These are phyloP conservation scores for Pseudogymnoascus sp. DNA, from an alignment of 2,329 filamentous ascomycete genomes.

Conservation along the genomic window DNA sequence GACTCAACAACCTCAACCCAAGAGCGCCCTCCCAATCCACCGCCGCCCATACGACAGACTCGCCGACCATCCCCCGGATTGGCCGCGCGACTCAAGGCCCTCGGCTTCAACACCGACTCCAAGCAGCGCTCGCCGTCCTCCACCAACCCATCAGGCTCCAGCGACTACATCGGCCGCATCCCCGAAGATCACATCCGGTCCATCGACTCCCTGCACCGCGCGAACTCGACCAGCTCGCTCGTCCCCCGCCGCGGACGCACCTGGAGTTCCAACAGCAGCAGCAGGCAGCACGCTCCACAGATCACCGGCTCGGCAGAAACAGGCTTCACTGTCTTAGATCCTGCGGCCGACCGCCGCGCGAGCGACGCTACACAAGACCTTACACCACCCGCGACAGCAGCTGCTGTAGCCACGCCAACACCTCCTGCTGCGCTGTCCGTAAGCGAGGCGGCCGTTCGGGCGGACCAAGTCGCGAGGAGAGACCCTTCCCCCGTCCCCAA, in stretches of 20 bases:
- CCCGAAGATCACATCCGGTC: conserved; percentile 61
- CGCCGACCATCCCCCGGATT: conserved; percentile 57
- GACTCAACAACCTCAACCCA: neutral
- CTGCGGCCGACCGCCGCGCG: conserved; percentile 11
- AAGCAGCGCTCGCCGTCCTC: conserved; percentile 13
- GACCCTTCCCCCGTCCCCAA: neutral
- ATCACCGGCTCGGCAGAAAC: conserved; percentile 19
- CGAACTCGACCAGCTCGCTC: conserved; percentile 37
- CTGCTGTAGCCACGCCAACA: neutral
- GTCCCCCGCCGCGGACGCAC: conserved; percentile 60
- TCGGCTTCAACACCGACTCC: conserved; percentile 44
- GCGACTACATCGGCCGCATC: conserved; percentile 55
- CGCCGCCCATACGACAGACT: conserved; percentile 15
- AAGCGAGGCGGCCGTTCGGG: neutral
- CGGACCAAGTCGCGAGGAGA: neutral
- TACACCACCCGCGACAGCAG: neutral
- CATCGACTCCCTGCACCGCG: conserved; percentile 58
- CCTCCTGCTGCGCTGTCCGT: neutral
- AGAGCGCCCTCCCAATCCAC: neutral
- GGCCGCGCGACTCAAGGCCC: conserved; percentile 54
- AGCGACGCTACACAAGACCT: neutral
- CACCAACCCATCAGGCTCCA: conserved; percentile 25
- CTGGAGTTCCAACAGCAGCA: conserved; percentile 55
- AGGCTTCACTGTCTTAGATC: neutral
- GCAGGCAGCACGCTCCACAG: conserved; percentile 20